Percentiles rank a stretch among this genome's conserved stretches.
These are phyloP conservation scores for Rhodomyrtus tomentosa DNA, from an alignment of 345 rosid genomes.

Conservation along the genomic window DNA sequence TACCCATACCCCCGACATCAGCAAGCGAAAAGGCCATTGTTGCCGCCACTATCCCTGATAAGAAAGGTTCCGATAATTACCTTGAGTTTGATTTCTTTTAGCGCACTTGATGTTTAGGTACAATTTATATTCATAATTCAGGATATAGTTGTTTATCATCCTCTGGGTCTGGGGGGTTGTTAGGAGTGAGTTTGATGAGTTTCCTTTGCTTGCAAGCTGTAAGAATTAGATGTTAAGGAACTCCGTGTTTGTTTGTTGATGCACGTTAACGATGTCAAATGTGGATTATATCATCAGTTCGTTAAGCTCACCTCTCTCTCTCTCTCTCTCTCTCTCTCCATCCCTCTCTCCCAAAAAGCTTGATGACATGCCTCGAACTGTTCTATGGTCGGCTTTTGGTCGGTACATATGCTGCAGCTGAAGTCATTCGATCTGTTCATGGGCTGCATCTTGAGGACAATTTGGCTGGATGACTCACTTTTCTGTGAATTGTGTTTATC, in stretches of 20 bases:
- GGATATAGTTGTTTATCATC: not conserved
- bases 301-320: not conserved
- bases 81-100: conserved; percentile 94
- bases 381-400: not conserved
- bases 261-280: not conserved
- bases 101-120: conserved; percentile 1
- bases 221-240: not conserved
- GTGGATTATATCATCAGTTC: not conserved
- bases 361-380: not conserved
- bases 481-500: not conserved
- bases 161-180: not conserved
- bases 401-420: not conserved
- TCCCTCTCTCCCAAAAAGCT: not conserved
- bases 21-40: conserved; percentile 34
- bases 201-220: not conserved
- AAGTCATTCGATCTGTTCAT: not conserved
- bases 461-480: not conserved
- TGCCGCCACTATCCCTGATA: conserved; percentile 16
- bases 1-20: conserved; percentile 30
- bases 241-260: not conserved
- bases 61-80: conserved; percentile 69
- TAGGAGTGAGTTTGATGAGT: not conserved
- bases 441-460: not conserved
- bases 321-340: not conserved
- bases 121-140: not conserved